phyloP scores from a whole-genome alignment of 805 yeast species.

The Saccharomycopsis sp. region DNA sequence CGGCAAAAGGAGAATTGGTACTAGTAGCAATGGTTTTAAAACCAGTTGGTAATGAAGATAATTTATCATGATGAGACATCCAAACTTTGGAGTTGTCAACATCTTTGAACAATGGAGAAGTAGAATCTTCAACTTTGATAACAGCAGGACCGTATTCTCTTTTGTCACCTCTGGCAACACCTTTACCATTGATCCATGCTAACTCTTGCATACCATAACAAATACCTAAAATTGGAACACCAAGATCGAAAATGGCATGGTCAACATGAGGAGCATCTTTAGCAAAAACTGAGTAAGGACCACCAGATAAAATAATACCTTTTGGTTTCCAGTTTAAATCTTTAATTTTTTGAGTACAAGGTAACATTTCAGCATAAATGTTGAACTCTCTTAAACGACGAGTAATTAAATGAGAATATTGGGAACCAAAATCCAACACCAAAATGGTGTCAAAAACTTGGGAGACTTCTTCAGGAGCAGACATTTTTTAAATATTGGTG shows the following conservation, averaged over 20 bases:
- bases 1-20: slow-evolving; percentile 92
- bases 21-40: slow-evolving; percentile 85
- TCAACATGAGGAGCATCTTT: slow-evolving; percentile 97
- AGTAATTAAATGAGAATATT: slow-evolving; percentile 92
- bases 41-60: slow-evolving; percentile 81
- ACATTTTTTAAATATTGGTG: neutral
- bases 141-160: slow-evolving; percentile 98
- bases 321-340: slow-evolving; percentile 92
- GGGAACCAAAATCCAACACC: slow-evolving; percentile 97
- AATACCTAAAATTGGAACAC: slow-evolving; percentile 92
- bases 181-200: slow-evolving; percentile 93
- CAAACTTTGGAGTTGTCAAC: slow-evolving; percentile 94
- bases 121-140: slow-evolving; percentile 57
- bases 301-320: slow-evolving; percentile 93
- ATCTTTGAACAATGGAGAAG: slow-evolving; percentile 69
- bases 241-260: slow-evolving; percentile 79
- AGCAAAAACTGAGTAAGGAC: slow-evolving; percentile 96
- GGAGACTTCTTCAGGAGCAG: slow-evolving; percentile 45
- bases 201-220: slow-evolving; percentile 99
- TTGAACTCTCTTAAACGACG: slow-evolving; percentile 97
- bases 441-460: slow-evolving; percentile 91
- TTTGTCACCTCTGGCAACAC: slow-evolving; percentile 90
- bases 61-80: slow-evolving; percentile 99
- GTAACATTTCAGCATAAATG: slow-evolving; percentile 98
- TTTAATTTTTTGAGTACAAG: slow-evolving; percentile 94